A percentile compares a stretch with the other conserved stretches of the same genome.
Evolutionary conservation across 768 basidiomycete species (phyloP).

Genomic region (Xerocomus potaroensis): DNA sequence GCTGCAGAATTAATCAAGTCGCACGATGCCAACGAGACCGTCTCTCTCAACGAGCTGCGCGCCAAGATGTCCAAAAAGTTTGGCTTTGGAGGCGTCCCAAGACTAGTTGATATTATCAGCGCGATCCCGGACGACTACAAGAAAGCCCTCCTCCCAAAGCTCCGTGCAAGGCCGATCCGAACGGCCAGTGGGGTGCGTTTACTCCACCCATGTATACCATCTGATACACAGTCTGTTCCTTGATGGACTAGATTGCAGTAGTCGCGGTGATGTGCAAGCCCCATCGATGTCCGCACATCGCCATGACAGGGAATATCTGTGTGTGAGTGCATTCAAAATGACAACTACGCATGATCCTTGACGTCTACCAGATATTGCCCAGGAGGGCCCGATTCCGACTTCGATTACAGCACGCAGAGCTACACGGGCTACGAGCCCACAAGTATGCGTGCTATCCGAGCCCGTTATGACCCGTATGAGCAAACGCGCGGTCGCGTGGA

Average conservation of each 20-base stretch:
- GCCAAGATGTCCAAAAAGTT: constrained; percentile 88
- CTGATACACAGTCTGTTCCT: not conserved
- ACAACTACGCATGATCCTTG: constrained; percentile 1
- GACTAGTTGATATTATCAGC: constrained; percentile 96
- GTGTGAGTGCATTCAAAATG: constrained; percentile 54
- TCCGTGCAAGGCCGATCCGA: constrained; percentile 90
- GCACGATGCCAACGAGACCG: constrained; percentile 68
- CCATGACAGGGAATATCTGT: constrained; percentile 99
- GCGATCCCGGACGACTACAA: constrained; percentile 98
- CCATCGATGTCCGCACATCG: constrained; percentile 98
- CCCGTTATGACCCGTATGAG: constrained; percentile 95
- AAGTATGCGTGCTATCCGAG: constrained; percentile 97
- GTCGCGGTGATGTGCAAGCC: constrained; percentile 99
- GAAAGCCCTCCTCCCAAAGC: constrained; percentile 81
- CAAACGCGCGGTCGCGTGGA: constrained; percentile 94
- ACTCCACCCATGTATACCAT: not conserved
- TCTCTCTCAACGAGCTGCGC: constrained; percentile 87
- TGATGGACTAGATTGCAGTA: constrained; percentile 73
- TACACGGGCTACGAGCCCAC: constrained; percentile 96
- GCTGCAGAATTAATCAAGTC: constrained; percentile 91
- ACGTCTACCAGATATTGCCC: constrained; percentile 76
- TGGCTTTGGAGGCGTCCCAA: constrained; percentile 79
- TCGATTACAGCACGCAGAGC: constrained; percentile 98
- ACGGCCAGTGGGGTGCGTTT: constrained; percentile 88
- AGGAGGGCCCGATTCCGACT: constrained; percentile 98